These are phyloP conservation scores for Podospora tetraspora DNA, from an alignment of 495 filamentous ascomycete genomes.

Conservation along the genomic window DNA sequence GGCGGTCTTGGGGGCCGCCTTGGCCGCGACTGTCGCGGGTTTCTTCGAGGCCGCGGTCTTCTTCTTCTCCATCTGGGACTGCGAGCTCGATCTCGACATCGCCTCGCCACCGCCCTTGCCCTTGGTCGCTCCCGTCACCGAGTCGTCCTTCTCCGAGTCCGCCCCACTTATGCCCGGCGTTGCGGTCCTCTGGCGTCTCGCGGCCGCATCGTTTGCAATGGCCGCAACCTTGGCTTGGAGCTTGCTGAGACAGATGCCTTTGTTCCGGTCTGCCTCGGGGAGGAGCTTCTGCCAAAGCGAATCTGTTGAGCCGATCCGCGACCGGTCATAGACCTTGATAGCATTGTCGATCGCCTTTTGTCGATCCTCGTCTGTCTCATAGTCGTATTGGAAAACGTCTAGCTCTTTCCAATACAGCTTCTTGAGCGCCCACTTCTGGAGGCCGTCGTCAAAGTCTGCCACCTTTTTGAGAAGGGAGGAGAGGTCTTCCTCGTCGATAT, in stretches of 20 bases:
- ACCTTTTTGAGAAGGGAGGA: slow-evolving; percentile 53
- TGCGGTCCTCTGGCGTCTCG: slow-evolving; percentile 53
- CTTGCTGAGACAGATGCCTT: slow-evolving; percentile 73
- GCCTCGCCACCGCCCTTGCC: slow-evolving; percentile 43
- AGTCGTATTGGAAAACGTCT: slow-evolving; percentile 73
- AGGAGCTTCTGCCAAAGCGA: slow-evolving; percentile 76
- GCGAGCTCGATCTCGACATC: slow-evolving; percentile 51
- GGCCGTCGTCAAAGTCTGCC: slow-evolving; percentile 49
- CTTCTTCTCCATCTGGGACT: slow-evolving; percentile 44
- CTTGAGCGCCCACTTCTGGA: slow-evolving; percentile 60
- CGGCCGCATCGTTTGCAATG: slow-evolving; percentile 53
- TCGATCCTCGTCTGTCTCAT: slow-evolving; percentile 60
- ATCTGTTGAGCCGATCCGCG: slow-evolving; percentile 66
- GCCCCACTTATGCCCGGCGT: slow-evolving; percentile 52
- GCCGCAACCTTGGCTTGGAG: slow-evolving; percentile 46
- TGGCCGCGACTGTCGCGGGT: slow-evolving; percentile 14
- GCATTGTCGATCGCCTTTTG: slow-evolving; percentile 78
- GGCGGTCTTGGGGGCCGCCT: background rate
- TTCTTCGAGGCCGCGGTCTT: slow-evolving; percentile 59
- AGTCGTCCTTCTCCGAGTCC: slow-evolving; percentile 44
- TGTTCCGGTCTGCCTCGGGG: slow-evolving; percentile 66
- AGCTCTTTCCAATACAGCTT: slow-evolving; percentile 76
- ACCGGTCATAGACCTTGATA: slow-evolving; percentile 73
- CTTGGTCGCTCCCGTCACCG: slow-evolving; percentile 24
- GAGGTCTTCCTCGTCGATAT: slow-evolving; percentile 51